These are phyloP conservation scores for Candida qinlingensis DNA, from an alignment of 805 yeast genomes.

Conservation along the genomic window DNA sequence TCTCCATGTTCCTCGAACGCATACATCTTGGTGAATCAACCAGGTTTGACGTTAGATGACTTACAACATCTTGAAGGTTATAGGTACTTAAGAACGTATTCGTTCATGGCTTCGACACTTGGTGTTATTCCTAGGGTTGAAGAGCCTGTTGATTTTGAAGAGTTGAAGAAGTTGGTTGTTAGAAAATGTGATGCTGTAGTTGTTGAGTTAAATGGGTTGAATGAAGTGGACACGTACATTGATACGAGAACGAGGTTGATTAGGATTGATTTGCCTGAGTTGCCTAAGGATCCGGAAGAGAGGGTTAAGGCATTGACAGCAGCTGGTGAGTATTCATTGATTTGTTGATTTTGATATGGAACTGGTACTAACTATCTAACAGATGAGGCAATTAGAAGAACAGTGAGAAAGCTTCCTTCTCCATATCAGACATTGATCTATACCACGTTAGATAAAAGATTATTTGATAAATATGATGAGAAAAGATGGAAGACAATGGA, in stretches of 20 bases:
- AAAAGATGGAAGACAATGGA: slow-evolving; percentile 30
- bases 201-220: slow-evolving; percentile 37
- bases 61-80: slow-evolving; percentile 38
- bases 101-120: slow-evolving; percentile 54
- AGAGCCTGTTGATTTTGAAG: slow-evolving; percentile 34
- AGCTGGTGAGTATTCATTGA: slow-evolving; percentile 34
- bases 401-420: slow-evolving; percentile 66
- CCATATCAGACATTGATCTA: slow-evolving; percentile 62
- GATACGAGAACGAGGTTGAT: slow-evolving; percentile 64
- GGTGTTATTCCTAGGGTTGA: slow-evolving; percentile 51
- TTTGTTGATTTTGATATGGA: not conserved
- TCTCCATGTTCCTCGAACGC: slow-evolving; percentile 49
- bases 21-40: slow-evolving; percentile 49
- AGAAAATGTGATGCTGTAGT: slow-evolving; percentile 49
- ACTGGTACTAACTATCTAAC: slow-evolving; percentile 10
- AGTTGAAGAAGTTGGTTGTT: slow-evolving; percentile 36
- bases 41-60: slow-evolving; percentile 46
- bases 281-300: slow-evolving; percentile 33
- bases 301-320: slow-evolving; percentile 31
- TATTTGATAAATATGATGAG: slow-evolving; percentile 23
- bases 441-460: slow-evolving; percentile 36
- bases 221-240: slow-evolving; percentile 48
- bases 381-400: slow-evolving; percentile 39
- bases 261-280: slow-evolving; percentile 47
- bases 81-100: slow-evolving; percentile 44